A percentile compares a stretch with the other conserved stretches of the same genome.
These are phyloP conservation scores for Nicotiana undulata DNA, from an alignment of 257 asterid genomes.

Conservation along the genomic window DNA sequence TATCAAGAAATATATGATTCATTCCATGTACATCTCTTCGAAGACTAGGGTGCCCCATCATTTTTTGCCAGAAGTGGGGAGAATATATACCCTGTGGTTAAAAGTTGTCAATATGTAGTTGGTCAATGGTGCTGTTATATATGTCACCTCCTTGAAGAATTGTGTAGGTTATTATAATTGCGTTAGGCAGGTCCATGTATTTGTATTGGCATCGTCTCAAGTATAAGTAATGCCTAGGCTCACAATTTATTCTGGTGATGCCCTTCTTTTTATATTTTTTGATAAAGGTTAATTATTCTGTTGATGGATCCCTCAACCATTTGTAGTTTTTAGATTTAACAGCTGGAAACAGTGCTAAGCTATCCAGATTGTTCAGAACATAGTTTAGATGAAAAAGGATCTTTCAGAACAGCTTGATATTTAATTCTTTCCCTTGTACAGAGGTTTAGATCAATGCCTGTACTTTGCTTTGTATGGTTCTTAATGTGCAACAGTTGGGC, in stretches of 20 bases:
- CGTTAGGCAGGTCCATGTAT: slow-evolving; percentile 5
- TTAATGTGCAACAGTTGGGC: neutral
- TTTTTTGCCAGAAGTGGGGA: slow-evolving; percentile 35
- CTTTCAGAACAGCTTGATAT: neutral
- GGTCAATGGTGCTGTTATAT: slow-evolving; percentile 14
- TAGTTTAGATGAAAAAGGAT: neutral
- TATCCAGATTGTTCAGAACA: neutral
- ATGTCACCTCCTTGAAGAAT: slow-evolving; percentile 5
- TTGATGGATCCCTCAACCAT: slow-evolving; percentile 3
- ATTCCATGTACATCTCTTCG: slow-evolving; percentile 38
- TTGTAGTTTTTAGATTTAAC: neutral
- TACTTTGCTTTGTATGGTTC: neutral
- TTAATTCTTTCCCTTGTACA: neutral
- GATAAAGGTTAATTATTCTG: neutral
- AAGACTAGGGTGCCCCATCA: slow-evolving; percentile 35
- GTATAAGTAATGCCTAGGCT: slow-evolving; percentile 3
- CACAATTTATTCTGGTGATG: neutral
- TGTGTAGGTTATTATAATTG: slow-evolving; percentile 12
- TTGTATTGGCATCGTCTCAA: neutral
- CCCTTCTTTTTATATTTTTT: neutral
- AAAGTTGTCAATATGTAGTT: slow-evolving; percentile 21
- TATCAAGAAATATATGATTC: slow-evolving; percentile 29
- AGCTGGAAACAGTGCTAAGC: neutral
- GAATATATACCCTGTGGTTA: slow-evolving; percentile 21
- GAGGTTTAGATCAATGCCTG: neutral